Conservation (phyloP, 2,329 filamentous ascomycete species). For the Lecanicillium sp. region DNA sequence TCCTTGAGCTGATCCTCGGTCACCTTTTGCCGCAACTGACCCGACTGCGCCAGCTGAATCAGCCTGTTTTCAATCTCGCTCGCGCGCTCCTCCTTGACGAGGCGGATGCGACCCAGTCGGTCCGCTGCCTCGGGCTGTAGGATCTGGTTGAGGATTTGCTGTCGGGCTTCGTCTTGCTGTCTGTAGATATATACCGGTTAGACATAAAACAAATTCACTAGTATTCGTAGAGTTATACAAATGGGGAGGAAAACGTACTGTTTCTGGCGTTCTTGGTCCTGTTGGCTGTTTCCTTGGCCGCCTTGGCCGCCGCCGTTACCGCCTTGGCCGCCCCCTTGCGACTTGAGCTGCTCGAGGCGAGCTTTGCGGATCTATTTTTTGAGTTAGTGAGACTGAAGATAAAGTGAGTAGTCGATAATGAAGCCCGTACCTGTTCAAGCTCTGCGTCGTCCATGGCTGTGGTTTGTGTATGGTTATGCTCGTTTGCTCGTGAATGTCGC, state of each 20-base stretch:
- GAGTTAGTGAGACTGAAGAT: background rate
- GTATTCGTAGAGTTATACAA: too few relatives aligned
- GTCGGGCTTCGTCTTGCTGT: conserved; percentile 59
- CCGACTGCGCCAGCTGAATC: conserved; percentile 81
- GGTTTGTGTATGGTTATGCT: conserved; percentile 8
- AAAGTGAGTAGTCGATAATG: background rate
- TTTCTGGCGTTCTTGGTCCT: conserved; percentile 53
- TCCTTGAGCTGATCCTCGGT: conserved; percentile 92
- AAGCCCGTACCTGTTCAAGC: conserved; percentile 27
- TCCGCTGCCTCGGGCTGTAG: conserved; percentile 90
- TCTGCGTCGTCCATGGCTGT: conserved; percentile 34
- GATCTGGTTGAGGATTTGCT: conserved; percentile 80
- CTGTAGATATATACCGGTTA: conserved; percentile 16
- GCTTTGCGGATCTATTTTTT: conserved; percentile 70
- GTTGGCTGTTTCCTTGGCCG: conserved; percentile 24
- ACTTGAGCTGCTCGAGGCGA: conserved; percentile 86
- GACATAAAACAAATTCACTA: conserved; percentile 1
- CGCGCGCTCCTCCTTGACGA: conserved; percentile 90
- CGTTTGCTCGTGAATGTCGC: background rate
- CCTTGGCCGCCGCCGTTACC: conserved; percentile 31
- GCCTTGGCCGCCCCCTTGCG: conserved; percentile 48
- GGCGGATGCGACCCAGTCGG: conserved; percentile 83
- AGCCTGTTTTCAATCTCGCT: conserved; percentile 86
- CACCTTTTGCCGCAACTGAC: conserved; percentile 80
- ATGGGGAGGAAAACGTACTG: conserved; percentile 19